phyloP scores from a whole-genome alignment of 1,139 yeast species.

The Blastobotrys illinoisensis region DNA sequence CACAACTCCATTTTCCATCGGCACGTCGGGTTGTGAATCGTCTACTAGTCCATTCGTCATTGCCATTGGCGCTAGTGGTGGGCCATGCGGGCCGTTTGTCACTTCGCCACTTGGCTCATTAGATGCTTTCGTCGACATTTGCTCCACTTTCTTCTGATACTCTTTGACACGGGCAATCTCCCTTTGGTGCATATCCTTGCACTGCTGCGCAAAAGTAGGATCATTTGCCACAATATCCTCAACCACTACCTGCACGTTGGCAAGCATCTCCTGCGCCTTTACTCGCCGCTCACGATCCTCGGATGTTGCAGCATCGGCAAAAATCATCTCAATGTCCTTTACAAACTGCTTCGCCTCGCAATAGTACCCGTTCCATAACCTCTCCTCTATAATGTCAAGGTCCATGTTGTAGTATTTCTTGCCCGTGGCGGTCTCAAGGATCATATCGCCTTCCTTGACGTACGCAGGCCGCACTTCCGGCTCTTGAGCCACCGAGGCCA shows the following conservation, averaged over 20 bases:
- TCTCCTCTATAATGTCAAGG: conserved; percentile 85
- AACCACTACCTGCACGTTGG: conserved; percentile 91
- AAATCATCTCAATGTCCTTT: conserved; percentile 77
- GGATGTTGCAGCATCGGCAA: conserved; percentile 63
- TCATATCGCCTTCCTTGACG: conserved; percentile 61
- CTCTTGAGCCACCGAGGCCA: conserved; percentile 4
- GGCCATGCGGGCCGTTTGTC: neutral
- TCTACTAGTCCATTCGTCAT: neutral
- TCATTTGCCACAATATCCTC: conserved; percentile 70
- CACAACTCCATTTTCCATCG: neutral
- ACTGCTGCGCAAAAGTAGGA: conserved; percentile 67
- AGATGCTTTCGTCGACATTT: conserved; percentile 21
- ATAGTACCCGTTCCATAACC: conserved; percentile 94
- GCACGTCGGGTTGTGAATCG: neutral
- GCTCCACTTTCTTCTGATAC: conserved; percentile 30
- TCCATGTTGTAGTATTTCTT: conserved; percentile 80
- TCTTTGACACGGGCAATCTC: conserved; percentile 38
- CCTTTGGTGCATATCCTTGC: conserved; percentile 66
- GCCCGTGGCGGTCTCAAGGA: conserved; percentile 71
- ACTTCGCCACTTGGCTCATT: neutral
- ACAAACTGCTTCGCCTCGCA: conserved; percentile 89
- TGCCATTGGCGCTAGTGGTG: neutral
- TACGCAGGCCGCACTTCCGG: conserved; percentile 39
- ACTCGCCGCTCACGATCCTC: conserved; percentile 82
- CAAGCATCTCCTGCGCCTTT: conserved; percentile 92